Conservation (phyloP, 352 stramenopile genomes). For the Phytopythium oedochilum region DNA sequence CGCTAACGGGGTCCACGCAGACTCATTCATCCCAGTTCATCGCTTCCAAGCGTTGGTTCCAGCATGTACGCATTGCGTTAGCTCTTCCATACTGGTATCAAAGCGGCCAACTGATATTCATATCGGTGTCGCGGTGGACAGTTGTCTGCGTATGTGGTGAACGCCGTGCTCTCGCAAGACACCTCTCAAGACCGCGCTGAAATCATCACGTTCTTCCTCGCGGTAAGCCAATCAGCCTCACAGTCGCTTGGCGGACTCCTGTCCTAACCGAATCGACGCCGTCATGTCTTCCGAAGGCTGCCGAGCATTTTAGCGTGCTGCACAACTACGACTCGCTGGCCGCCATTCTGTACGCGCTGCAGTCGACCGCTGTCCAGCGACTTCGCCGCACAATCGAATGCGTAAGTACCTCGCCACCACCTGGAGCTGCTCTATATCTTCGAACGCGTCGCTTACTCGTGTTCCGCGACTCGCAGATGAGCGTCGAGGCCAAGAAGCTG, state of each 20-base stretch:
- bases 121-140: conserved; percentile 16
- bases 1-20: conserved; percentile 43
- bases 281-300: conserved; percentile 28
- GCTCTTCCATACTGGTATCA: background rate
- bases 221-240: conserved; percentile 22
- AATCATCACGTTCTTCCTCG: conserved; percentile 77
- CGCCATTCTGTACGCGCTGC: conserved; percentile 79
- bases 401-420: conserved; percentile 25
- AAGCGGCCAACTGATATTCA: background rate
- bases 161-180: conserved; percentile 71
- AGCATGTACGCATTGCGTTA: conserved; percentile 48
- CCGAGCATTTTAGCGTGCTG: conserved; percentile 61
- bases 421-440: background rate
- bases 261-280: background rate
- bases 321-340: conserved; percentile 84
- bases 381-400: conserved; percentile 69
- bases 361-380: conserved; percentile 84
- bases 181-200: conserved; percentile 54
- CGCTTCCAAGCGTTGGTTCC: conserved; percentile 75
- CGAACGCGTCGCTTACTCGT: too few species aligned
- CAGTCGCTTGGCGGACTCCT: background rate
- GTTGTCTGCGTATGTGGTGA: conserved; percentile 81
- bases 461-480: too few species aligned
- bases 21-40: conserved; percentile 52
- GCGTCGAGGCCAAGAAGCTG: conserved; percentile 53